A percentile compares a stretch with the other conserved stretches of the same genome.
phyloP scores from a whole-genome alignment of 1,139 yeast species.

The Protomyces arabidopsidicola region DNA sequence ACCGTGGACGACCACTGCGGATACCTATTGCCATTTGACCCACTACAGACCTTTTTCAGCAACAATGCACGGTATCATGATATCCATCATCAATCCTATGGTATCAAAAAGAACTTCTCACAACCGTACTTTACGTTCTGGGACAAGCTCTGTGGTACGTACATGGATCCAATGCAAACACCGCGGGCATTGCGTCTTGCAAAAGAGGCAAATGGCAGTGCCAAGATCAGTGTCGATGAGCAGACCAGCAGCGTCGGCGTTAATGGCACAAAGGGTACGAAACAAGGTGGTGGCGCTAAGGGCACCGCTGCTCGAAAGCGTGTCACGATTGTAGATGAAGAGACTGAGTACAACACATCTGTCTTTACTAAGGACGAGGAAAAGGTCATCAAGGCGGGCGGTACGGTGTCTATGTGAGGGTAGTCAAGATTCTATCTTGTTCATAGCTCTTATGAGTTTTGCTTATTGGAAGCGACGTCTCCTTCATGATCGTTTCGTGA shows the following conservation, averaged over 20 bases:
- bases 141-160: constrained; percentile 71
- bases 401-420: constrained; percentile 10
- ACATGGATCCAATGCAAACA: constrained; percentile 56
- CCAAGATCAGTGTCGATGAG: constrained; percentile 13
- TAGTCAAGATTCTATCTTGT: neutral
- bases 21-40: constrained; percentile 82
- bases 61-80: constrained; percentile 95
- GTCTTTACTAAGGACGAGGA: constrained; percentile 21
- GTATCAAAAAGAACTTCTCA: constrained; percentile 87
- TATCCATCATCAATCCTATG: constrained; percentile 94
- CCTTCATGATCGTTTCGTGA: too few species aligned
- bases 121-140: constrained; percentile 95
- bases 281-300: constrained; percentile 22
- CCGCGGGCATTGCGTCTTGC: constrained; percentile 22
- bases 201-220: constrained; percentile 29
- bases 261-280: constrained; percentile 20
- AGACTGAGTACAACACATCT: constrained; percentile 17
- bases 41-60: constrained; percentile 84
- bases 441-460: too few species aligned
- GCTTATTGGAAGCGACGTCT: too few species aligned
- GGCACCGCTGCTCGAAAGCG: constrained; percentile 17
- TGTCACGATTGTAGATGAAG: constrained; percentile 19
- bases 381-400: constrained; percentile 8
- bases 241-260: constrained; percentile 11
- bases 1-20: constrained; percentile 98